phyloP scores from a whole-genome alignment of 2,329 filamentous ascomycete genomes.

The Sclerotinia trifoliorum region DNA sequence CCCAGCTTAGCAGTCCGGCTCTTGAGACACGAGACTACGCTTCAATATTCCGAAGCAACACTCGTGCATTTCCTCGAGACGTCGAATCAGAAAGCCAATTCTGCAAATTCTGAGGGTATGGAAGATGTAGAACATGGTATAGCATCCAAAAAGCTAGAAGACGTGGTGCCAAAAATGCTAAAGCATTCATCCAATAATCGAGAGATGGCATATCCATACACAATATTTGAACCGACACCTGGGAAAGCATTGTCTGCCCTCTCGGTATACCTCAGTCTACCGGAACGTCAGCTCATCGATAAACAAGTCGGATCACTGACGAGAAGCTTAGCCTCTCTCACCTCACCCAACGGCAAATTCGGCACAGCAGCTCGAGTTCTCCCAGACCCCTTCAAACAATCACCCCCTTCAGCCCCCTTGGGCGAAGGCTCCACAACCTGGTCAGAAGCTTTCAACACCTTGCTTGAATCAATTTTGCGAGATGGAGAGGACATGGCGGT shows the following conservation, averaged over 20 bases:
- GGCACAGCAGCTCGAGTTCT: conserved; percentile 36
- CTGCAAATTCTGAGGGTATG: neutral
- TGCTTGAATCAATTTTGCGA: conserved; percentile 56
- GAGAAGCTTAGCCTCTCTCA: conserved; percentile 34
- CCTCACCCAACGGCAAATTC: conserved; percentile 36
- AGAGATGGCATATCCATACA: conserved; percentile 39
- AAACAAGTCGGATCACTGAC: conserved; percentile 37
- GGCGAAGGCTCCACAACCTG: conserved; percentile 46
- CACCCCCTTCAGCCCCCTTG: conserved; percentile 18
- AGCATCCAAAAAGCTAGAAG: conserved; percentile 21
- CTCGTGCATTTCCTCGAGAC: conserved; percentile 35
- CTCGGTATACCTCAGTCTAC: conserved; percentile 33
- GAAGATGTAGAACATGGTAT: conserved; percentile 2
- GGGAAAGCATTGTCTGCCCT: conserved; percentile 35
- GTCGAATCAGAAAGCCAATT: conserved; percentile 21
- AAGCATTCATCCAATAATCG: conserved; percentile 37
- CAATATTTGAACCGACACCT: conserved; percentile 32
- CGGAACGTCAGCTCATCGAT: conserved; percentile 33
- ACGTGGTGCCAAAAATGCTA: conserved; percentile 37
- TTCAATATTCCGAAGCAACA: conserved; percentile 38
- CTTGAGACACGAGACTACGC: conserved; percentile 37
- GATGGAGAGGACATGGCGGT: conserved; percentile 62
- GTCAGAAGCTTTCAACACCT: conserved; percentile 55
- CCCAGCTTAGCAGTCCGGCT: conserved; percentile 36
- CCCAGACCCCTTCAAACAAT: conserved; percentile 26